A percentile compares a stretch with the other conserved stretches of the same genome.
These are phyloP conservation scores for Zangia roseola DNA, from an alignment of 768 basidiomycete species.

Conservation along the genomic window DNA sequence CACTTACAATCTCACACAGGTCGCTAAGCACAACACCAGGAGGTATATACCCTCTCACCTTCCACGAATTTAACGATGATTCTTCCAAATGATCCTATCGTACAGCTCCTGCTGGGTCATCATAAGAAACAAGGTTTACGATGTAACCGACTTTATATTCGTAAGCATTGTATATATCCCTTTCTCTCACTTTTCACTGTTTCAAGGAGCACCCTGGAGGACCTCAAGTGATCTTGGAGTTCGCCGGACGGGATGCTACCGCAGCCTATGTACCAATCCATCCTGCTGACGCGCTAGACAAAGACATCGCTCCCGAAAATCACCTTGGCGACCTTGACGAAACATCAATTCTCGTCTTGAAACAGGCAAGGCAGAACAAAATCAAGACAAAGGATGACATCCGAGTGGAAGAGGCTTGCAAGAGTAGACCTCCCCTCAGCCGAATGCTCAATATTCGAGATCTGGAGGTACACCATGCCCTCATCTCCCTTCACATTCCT, in stretches of 20 bases:
- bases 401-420: constrained; percentile 60
- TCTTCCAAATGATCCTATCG: not conserved
- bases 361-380: constrained; percentile 38
- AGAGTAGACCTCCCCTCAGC: constrained; percentile 60
- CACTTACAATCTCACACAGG: too few species aligned
- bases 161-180: constrained; percentile 35
- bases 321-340: constrained; percentile 67
- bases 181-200: not conserved
- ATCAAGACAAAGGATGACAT: constrained; percentile 67
- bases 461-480: constrained; percentile 59
- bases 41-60: too few species aligned
- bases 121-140: constrained; percentile 78
- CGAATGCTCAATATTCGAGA: constrained; percentile 76
- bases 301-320: constrained; percentile 67
- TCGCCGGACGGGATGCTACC: constrained; percentile 86
- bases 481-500: not conserved
- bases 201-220: constrained; percentile 79
- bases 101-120: constrained; percentile 82
- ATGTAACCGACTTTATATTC: constrained; percentile 76
- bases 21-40: too few species aligned
- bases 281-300: constrained; percentile 77
- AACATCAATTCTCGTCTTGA: constrained; percentile 41
- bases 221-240: constrained; percentile 76
- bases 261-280: constrained; percentile 78
- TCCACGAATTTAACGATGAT: too few species aligned